Evolutionary conservation across 1,284 basidiomycete species (phyloP), one percentile per base, ranked within the genome.

Genomic region (Moniliophthora roreri): DNA sequence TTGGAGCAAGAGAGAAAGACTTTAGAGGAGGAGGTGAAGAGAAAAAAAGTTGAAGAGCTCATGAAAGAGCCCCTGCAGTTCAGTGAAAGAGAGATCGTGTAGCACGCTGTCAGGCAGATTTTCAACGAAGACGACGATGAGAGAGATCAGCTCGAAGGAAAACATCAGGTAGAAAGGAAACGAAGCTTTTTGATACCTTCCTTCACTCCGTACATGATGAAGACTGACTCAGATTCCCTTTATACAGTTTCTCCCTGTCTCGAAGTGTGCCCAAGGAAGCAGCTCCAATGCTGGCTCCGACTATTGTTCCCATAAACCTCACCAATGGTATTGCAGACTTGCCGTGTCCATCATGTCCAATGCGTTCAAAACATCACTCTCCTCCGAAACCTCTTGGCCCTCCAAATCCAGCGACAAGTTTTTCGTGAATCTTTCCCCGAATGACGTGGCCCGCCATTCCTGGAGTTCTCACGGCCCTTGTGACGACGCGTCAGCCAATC

Each of bases 111-210:
- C n/a, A 79, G 84, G 54, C 78, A 82, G 2, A 69, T 90, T 26
- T 89, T 89, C 55, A 74, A 78, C 0, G 81, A 87, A 49, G 84
- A 85, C 36, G 79, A 85, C 41, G 84, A 85, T 59, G 66, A 68
- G 21, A n/a, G 32, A 24, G 40, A 45, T 13, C 23, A 8, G 15
- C 32, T 50, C n/a, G 49, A 50, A 18, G 28, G 26, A 6, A 39
- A 40, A n/a, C n/a, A n/a, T 56, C 67, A 69, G 13, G 75, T 88
- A 8, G 69, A 75, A 52, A 74, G 80, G 55, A 78, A 81, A 55
- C 79, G 78, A 53, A 87, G 86, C 63, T 67, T 76, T 36, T 65
- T 78, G 64, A 84, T 86, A 60, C 53, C 81, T 68, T 7, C 38
- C 54, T 15, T 45, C 51, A 15, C 47, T n/a, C 36, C n/a, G n/a